Conservation (phyloP, 805 yeast genomes). For the Candida nitratophila region DNA sequence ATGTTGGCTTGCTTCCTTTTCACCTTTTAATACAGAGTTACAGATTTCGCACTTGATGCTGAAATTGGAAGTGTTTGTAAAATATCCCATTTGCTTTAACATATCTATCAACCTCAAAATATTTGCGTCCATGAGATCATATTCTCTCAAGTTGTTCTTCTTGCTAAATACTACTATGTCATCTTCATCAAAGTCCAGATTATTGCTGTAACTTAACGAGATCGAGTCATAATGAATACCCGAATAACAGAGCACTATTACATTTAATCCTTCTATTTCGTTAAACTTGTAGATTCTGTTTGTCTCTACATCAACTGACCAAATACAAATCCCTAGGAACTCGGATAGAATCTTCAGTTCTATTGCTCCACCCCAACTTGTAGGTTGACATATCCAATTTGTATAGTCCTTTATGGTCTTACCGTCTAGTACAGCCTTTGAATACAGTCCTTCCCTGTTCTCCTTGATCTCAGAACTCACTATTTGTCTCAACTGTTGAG, state of each 20-base stretch:
- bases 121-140: conserved; percentile 28
- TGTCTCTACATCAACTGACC: conserved; percentile 60
- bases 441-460: conserved; percentile 36
- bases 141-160: conserved; percentile 23
- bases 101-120: conserved; percentile 32
- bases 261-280: conserved; percentile 26
- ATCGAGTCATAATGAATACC: conserved; percentile 73
- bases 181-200: conserved; percentile 17
- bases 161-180: conserved; percentile 37
- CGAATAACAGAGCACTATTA: conserved; percentile 51
- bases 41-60: conserved; percentile 53
- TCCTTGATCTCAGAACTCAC: conserved; percentile 40
- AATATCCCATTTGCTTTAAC: conserved; percentile 46
- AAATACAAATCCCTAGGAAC: conserved; percentile 42
- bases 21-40: conserved; percentile 46
- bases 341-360: conserved; percentile 59
- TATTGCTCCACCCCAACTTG: conserved; percentile 82
- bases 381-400: conserved; percentile 51
- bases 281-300: conserved; percentile 50
- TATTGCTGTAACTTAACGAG: conserved; percentile 28
- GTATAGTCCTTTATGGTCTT: conserved; percentile 40
- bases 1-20: conserved; percentile 56
- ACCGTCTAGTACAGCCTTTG: conserved; percentile 59
- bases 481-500: conserved; percentile 41
- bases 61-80: conserved; percentile 59